These are phyloP conservation scores for Passalora sequoiae DNA, from an alignment of 2,329 filamentous ascomycete genomes.

Conservation along the genomic window DNA sequence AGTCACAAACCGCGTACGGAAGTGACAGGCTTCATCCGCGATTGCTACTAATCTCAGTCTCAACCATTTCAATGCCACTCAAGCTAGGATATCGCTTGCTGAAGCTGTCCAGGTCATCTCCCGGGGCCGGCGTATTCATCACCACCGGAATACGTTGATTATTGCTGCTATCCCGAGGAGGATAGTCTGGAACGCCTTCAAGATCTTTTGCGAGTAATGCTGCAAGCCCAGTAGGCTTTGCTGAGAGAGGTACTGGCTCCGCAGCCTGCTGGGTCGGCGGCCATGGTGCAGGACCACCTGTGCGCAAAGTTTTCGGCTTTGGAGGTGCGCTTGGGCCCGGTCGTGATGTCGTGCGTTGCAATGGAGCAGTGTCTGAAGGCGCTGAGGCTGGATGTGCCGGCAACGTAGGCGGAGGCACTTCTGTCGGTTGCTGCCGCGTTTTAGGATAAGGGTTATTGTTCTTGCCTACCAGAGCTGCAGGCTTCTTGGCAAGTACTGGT, in stretches of 20 bases:
- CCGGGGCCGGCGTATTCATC: not conserved
- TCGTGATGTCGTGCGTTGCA: conserved; percentile 33
- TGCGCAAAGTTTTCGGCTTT: conserved; percentile 57
- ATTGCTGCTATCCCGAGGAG: conserved; percentile 15
- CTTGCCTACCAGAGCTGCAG: conserved; percentile 10
- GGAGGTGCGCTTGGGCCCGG: conserved; percentile 50
- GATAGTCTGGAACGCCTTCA: conserved; percentile 36
- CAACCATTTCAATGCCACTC: conserved; percentile 79
- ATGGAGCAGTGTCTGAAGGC: conserved; percentile 6
- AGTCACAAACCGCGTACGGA: too few relatives aligned
- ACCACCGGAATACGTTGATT: not conserved
- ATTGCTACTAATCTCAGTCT: conserved; percentile 39
- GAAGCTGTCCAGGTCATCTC: conserved; percentile 47
- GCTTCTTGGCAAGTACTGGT: conserved; percentile 26
- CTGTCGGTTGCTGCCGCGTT: conserved; percentile 17
- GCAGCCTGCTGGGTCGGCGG: conserved; percentile 11
- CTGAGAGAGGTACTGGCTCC: conserved; percentile 1
- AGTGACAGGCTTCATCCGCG: too few relatives aligned
- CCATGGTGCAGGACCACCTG: conserved; percentile 33
- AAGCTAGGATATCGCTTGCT: conserved; percentile 82
- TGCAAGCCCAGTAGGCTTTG: conserved; percentile 28
- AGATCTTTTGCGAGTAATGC: conserved; percentile 35
- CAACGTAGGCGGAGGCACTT: conserved; percentile 6
- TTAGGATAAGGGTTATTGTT: conserved; percentile 26
- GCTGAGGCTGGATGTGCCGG: conserved; percentile 7